These are phyloP conservation scores for Protea cynaroides DNA, from an alignment of 164 flowering plant species.

Conservation along the genomic window DNA sequence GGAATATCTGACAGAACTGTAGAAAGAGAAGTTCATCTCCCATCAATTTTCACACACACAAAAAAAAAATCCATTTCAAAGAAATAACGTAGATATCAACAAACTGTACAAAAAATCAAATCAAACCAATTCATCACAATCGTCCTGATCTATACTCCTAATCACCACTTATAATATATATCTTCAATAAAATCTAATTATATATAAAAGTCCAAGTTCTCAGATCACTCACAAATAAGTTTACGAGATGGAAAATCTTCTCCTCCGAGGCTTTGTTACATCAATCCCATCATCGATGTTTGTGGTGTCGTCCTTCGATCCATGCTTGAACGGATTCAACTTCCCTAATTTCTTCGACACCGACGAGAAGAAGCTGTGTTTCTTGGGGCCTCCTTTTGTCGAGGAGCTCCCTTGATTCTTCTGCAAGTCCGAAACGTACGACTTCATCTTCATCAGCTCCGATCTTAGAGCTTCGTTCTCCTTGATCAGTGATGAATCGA, in stretches of 20 bases:
- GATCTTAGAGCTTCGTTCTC: slow-evolving; percentile 73
- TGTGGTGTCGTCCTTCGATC: slow-evolving; percentile 83
- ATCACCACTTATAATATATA: no score
- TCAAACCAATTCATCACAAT: no score
- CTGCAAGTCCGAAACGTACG: slow-evolving; percentile 60
- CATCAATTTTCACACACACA: no score
- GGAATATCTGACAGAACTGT: no score
- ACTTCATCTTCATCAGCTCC: slow-evolving; percentile 80
- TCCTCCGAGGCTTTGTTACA: slow-evolving; percentile 72
- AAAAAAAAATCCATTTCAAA: no score
- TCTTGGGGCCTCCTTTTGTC: slow-evolving; percentile 13
- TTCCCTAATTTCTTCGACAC: slow-evolving; percentile 81
- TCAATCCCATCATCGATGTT: slow-evolving; percentile 53
- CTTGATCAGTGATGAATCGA: slow-evolving; percentile 57
- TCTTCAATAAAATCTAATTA: no score
- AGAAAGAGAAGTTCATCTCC: no score
- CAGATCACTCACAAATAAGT: neutral
- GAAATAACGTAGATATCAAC: no score
- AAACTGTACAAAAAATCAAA: no score
- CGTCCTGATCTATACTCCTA: no score
- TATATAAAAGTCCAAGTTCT: no score
- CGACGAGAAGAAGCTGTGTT: slow-evolving; percentile 68
- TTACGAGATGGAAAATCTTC: slow-evolving; percentile 89
- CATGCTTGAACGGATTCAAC: slow-evolving; percentile 79
- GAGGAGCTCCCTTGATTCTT: slow-evolving; percentile 22